Percentiles rank a stretch among this genome's conserved stretches.
Evolutionary conservation across 2,329 filamentous ascomycete species (phyloP).

Genomic region (Xylariales sp.): DNA sequence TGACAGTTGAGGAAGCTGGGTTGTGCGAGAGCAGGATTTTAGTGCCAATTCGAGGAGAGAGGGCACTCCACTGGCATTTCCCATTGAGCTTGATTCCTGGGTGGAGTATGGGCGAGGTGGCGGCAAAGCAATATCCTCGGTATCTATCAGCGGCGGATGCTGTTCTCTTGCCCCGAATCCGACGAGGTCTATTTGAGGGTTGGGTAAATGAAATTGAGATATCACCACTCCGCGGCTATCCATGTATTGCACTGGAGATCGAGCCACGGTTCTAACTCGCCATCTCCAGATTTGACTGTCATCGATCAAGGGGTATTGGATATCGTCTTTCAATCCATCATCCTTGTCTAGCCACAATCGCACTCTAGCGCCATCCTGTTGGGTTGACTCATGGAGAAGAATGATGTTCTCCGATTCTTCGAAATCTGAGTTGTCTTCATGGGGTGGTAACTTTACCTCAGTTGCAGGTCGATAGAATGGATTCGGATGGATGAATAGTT

Average conservation of each 20-base stretch:
- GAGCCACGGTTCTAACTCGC: slow-evolving; percentile 17
- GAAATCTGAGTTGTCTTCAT: slow-evolving; percentile 7
- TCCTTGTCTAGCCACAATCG: slow-evolving; percentile 15
- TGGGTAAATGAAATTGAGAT: slow-evolving; percentile 24
- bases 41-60: slow-evolving; percentile 49
- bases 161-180: slow-evolving; percentile 1
- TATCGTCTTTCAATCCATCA: background rate
- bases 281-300: slow-evolving; percentile 12
- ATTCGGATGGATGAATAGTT: slow-evolving; percentile 58
- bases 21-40: slow-evolving; percentile 38
- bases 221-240: slow-evolving; percentile 23
- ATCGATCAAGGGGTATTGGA: background rate
- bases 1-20: slow-evolving; percentile 37
- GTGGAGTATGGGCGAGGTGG: slow-evolving; percentile 12
- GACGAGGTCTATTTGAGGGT: slow-evolving; percentile 1
- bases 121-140: slow-evolving; percentile 17
- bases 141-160: slow-evolving; percentile 13
- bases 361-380: background rate
- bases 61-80: slow-evolving; percentile 32
- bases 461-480: slow-evolving; percentile 46
- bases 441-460: slow-evolving; percentile 7
- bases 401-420: slow-evolving; percentile 3
- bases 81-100: slow-evolving; percentile 4
- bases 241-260: slow-evolving; percentile 27
- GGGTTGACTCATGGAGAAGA: slow-evolving; percentile 1